Base-by-base conservation (phyloP, 495 filamentous ascomycete species). In the Daldinia decipiens region DNA sequence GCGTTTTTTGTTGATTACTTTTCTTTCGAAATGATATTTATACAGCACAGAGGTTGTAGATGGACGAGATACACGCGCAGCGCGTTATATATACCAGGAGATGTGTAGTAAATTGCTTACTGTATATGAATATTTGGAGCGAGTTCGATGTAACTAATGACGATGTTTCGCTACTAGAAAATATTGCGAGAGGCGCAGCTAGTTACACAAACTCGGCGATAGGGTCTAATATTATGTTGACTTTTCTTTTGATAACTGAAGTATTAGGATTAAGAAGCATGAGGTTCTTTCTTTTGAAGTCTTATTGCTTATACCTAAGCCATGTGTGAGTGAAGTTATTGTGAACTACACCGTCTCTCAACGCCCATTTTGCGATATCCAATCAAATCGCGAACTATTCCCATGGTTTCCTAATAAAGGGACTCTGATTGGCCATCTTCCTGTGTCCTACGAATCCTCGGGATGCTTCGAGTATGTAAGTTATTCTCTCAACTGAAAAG, bases 91-190 rank as follows among this genome's bases (percentile, higher is more conserved):
- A 65, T 34, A 52, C 21, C 45, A 63, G 59, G 27, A 59, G 36
- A 29, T 45, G 27, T 13, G 53, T 59, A 56, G 61, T 40, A 72
- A 59, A 72, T 51, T 72, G 70, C 70, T 72, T 67, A 72, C 65
- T 72, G 65, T 68, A 72, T 68, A 61, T 61, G 56, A 56, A 50
- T 62, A 59, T 50, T 40, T 17, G 29, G 24, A 5, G 19, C 19
- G 5, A 5, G 21, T 15, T 43, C 19, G 54, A 58, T 63, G 51
- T 31, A 53, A 53, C 45, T 38, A 53, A 43, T 40, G 21, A 26
- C 24, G 9, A 27, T 17, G 15, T 29, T 59, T 59, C 21, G 56
- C 38, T 27, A 6, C n/a, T 43, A 26, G 19, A 47, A 47, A 47
- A 47, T 47, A 24, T 12, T 47, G 43, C 43, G 43, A 47, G 19